Evolutionary conservation across 73 alveolate genomes (phyloP).

Genomic region (Stentor coeruleus): DNA sequence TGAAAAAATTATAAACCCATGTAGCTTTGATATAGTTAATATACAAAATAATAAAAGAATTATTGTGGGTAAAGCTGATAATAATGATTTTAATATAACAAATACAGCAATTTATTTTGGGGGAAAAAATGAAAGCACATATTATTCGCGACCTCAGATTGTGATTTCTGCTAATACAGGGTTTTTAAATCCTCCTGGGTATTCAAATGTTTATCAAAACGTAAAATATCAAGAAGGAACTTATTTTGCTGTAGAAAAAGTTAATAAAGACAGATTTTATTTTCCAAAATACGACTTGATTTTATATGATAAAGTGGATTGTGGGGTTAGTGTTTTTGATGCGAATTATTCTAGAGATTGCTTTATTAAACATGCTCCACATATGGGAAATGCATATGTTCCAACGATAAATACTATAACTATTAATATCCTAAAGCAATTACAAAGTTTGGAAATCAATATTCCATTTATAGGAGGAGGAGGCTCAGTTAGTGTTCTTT

Average conservation of each 20-base stretch:
- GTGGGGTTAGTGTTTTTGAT: not conserved
- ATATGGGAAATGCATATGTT: slow-evolving; percentile 18
- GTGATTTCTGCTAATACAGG: not conserved
- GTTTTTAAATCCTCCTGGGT: not conserved
- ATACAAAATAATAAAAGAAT: not conserved
- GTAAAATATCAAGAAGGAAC: not conserved
- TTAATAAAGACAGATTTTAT: not conserved
- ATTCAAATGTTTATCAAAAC: not conserved
- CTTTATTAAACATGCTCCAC: not conserved
- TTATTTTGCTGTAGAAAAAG: slow-evolving; percentile 15
- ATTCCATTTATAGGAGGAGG: not conserved
- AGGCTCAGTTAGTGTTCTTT: not conserved
- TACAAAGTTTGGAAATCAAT: not conserved
- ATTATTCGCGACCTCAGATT: not conserved
- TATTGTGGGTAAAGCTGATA: slow-evolving; percentile 22
- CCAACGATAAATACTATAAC: not conserved
- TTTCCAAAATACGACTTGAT: not conserved
- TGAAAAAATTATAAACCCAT: too few species aligned
- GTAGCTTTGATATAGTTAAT: not conserved
- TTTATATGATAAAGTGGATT: not conserved
- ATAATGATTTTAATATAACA: slow-evolving; percentile 8
- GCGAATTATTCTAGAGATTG: not conserved
- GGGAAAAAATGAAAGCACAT: not conserved
- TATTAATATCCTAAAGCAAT: not conserved
- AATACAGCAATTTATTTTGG: not conserved